Conservation (phyloP, 331 rosid species). For the Rhamnella rubrinervis region DNA sequence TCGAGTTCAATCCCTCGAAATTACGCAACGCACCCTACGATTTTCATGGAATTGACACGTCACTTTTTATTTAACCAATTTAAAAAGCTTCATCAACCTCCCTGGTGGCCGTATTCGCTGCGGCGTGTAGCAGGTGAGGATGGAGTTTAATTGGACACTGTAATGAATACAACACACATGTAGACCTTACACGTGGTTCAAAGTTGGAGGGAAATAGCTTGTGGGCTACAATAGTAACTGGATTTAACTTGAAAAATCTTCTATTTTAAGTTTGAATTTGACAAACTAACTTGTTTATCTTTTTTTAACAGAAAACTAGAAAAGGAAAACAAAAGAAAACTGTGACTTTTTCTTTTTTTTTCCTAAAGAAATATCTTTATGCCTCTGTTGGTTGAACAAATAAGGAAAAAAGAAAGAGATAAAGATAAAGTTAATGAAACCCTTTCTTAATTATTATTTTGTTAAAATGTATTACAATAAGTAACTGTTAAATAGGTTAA, state of each 20-base stretch:
- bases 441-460: too few species aligned
- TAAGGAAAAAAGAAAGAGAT: neutral
- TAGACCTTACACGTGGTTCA: neutral
- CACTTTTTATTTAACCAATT: conserved; percentile 19
- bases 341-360: too few species aligned
- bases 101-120: conserved; percentile 14
- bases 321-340: neutral
- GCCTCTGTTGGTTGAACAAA: too few species aligned
- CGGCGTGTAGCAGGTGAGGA: conserved; percentile 7
- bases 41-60: conserved; percentile 25
- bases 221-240: neutral
- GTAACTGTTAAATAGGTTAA: too few species aligned
- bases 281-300: neutral
- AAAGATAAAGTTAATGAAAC: neutral
- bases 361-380: too few species aligned
- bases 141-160: conserved; percentile 2
- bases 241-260: neutral
- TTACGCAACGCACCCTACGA: conserved; percentile 26
- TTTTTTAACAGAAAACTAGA: conserved; percentile 14
- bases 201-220: neutral
- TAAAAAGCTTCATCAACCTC: neutral
- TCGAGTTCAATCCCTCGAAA: conserved; percentile 1
- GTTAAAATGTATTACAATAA: too few species aligned
- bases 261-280: neutral
- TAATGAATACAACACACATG: neutral